These are phyloP conservation scores for Ciborinia camelliae DNA, from an alignment of 2,329 filamentous ascomycete species.

Conservation along the genomic window DNA sequence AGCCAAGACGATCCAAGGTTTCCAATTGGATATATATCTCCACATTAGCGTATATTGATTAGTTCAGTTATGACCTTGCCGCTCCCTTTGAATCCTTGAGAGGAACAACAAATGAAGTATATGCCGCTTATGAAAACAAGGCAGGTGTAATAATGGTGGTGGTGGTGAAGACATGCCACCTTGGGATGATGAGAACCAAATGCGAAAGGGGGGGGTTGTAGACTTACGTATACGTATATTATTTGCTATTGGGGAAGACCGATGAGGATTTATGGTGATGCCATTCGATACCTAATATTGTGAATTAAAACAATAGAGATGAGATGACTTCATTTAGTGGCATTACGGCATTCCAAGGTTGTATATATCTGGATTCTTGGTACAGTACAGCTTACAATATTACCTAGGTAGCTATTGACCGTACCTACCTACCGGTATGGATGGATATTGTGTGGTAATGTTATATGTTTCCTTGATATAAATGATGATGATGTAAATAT, in stretches of 20 bases:
- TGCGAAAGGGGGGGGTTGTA: background rate
- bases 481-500: background rate
- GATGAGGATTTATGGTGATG: background rate
- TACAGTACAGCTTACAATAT: background rate
- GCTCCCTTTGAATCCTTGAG: background rate
- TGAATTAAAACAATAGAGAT: background rate
- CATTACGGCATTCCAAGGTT: background rate
- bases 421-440: too few relatives aligned
- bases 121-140: background rate
- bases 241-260: slow-evolving; percentile 4
- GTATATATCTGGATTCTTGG: background rate
- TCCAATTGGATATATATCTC: slow-evolving; percentile 9
- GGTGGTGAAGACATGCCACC: background rate
- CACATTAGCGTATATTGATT: background rate
- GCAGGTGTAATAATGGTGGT: background rate
- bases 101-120: background rate
- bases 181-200: background rate
- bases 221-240: background rate
- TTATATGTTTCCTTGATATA: background rate
- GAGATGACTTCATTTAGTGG: background rate
- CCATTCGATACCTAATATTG: background rate
- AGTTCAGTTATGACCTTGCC: background rate
- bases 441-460: background rate
- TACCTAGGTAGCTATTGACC: background rate
- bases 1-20: slow-evolving; percentile 14